These are phyloP conservation scores for Talaromyces albobiverticillius DNA, from an alignment of 2,329 filamentous ascomycete species.

Conservation along the genomic window DNA sequence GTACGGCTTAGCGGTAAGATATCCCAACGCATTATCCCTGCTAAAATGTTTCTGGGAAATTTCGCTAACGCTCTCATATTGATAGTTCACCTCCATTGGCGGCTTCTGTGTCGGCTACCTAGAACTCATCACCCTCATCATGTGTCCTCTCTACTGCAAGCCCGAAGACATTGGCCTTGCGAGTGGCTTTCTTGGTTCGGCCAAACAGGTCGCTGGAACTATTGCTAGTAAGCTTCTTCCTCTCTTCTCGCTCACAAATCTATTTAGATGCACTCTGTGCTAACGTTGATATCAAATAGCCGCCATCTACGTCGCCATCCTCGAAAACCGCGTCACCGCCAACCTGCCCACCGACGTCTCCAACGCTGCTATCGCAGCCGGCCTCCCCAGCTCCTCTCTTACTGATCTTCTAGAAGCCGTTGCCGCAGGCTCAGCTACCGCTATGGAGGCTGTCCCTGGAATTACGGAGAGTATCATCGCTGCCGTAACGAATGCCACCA, in stretches of 20 bases:
- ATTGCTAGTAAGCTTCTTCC: constrained; percentile 15
- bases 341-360: constrained; percentile 22
- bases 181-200: constrained; percentile 21
- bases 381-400: constrained; percentile 34
- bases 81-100: constrained; percentile 20
- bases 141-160: constrained; percentile 17
- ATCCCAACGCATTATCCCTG: no score
- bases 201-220: constrained; percentile 22
- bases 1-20: constrained; percentile 20
- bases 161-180: constrained; percentile 23
- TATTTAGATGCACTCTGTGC: no score
- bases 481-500: constrained; percentile 34
- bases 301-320: constrained; percentile 24
- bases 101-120: constrained; percentile 24
- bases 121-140: constrained; percentile 23
- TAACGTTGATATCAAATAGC: constrained; percentile 8
- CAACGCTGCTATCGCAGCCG: constrained; percentile 33
- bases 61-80: neutral
- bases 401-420: constrained; percentile 34
- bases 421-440: constrained; percentile 28
- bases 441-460: constrained; percentile 27
- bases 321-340: constrained; percentile 17
- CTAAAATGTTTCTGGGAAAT: no score
- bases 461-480: constrained; percentile 33
- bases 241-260: neutral